phyloP scores from a whole-genome alignment of 129 eudicot species.

The Logfia minima region DNA sequence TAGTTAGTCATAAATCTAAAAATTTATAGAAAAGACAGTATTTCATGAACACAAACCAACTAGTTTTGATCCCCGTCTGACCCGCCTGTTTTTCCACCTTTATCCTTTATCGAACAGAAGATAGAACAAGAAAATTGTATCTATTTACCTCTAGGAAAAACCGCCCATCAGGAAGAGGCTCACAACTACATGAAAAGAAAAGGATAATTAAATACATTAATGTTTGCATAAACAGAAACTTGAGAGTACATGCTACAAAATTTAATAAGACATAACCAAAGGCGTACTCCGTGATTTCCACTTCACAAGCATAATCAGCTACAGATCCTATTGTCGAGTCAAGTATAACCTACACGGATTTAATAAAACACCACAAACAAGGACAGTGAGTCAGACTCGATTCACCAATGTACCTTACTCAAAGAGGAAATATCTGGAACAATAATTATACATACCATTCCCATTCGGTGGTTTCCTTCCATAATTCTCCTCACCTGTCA shows the following conservation, averaged over 20 bases:
- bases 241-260: neutral
- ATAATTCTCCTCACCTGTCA: conserved; percentile 94
- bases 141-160: conserved; percentile 78
- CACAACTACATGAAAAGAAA: conserved; percentile 68
- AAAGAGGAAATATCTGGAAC: neutral
- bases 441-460: conserved; percentile 65
- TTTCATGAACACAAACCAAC: neutral
- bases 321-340: conserved; percentile 79
- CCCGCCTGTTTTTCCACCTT: neutral
- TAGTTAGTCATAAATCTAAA: neutral
- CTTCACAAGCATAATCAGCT: conserved; percentile 92
- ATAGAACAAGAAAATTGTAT: neutral
- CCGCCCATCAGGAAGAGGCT: conserved; percentile 98
- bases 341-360: conserved; percentile 59
- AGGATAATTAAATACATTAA: neutral
- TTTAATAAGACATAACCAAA: conserved; percentile 5
- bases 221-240: neutral
- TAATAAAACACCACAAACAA: conserved; percentile 17
- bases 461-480: conserved; percentile 99
- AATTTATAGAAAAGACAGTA: neutral
- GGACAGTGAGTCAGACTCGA: conserved; percentile 23
- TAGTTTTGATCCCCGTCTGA: neutral
- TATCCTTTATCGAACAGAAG: neutral
- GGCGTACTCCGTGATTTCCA: conserved; percentile 92
- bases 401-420: conserved; percentile 9